Conservation (phyloP, 768 basidiomycete species). For the Suillus spraguei region DNA sequence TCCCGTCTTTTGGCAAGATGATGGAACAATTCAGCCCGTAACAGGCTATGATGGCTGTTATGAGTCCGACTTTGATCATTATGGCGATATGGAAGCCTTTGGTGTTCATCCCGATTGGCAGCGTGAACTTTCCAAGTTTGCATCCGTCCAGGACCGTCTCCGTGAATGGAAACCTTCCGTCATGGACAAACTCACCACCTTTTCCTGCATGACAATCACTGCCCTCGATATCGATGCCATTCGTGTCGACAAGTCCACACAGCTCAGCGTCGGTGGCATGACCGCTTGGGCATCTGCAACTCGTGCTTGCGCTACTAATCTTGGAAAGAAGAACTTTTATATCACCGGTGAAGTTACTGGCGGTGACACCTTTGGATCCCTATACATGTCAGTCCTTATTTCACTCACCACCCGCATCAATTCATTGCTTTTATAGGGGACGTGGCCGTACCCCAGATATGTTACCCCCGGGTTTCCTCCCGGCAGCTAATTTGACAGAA, state of each 20-base stretch:
- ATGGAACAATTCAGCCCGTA: conserved; percentile 56
- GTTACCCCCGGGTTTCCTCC: conserved; percentile 65
- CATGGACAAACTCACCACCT: conserved; percentile 73
- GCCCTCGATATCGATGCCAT: conserved; percentile 93
- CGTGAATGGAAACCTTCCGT: conserved; percentile 88
- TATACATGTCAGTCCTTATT: conserved; percentile 68
- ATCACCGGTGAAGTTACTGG: conserved; percentile 95
- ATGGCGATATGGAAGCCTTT: conserved; percentile 96
- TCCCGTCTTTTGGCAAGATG: conserved; percentile 81
- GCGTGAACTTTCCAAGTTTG: conserved; percentile 93
- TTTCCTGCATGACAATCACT: conserved; percentile 85
- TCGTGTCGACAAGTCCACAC: conserved; percentile 94
- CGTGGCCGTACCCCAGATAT: conserved; percentile 84
- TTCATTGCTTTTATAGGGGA: conserved; percentile 49
- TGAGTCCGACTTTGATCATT: conserved; percentile 89
- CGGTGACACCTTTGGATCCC: conserved; percentile 85
- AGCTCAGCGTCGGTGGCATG: conserved; percentile 83
- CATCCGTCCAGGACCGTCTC: conserved; percentile 94
- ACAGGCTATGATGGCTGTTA: conserved; percentile 72
- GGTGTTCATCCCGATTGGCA: conserved; percentile 96
- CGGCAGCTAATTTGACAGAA: conserved; percentile 68
- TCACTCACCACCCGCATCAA: neutral
- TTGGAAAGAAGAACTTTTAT: conserved; percentile 87
- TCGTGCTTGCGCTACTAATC: conserved; percentile 66
- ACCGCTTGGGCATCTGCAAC: conserved; percentile 75